Conservation (phyloP, 345 rosid genomes). For the Syzygium aromaticum region DNA sequence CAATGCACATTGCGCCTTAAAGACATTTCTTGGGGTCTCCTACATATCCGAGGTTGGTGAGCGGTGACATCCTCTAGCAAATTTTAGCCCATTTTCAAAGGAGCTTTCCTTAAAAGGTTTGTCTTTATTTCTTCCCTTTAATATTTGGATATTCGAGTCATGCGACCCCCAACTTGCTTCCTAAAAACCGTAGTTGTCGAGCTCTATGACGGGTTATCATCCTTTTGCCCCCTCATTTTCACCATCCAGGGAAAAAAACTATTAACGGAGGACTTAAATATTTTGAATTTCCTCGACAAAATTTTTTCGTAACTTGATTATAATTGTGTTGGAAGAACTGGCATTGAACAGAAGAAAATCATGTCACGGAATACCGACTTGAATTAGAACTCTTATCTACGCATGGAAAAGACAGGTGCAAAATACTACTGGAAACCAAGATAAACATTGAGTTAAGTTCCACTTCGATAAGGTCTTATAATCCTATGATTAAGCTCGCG, state of each 20-base stretch:
- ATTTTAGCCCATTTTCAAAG: not conserved
- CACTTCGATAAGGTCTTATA: not conserved
- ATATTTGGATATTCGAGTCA: not conserved
- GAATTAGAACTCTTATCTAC: not conserved
- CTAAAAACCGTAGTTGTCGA: not conserved
- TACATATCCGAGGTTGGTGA: not conserved
- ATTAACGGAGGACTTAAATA: not conserved
- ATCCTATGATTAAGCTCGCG: not conserved
- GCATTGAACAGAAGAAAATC: not conserved
- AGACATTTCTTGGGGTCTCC: not conserved
- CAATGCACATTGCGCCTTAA: not conserved
- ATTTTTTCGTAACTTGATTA: not conserved
- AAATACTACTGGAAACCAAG: not conserved
- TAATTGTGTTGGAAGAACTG: not conserved
- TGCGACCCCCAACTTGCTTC: not conserved
- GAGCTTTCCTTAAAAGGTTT: not conserved
- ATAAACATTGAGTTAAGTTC: not conserved
- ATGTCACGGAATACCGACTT: not conserved
- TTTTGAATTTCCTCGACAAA: not conserved
- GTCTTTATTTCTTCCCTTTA: not conserved
- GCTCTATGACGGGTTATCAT: not conserved
- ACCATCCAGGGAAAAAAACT: not conserved
- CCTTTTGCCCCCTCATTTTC: not conserved
- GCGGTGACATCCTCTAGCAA: not conserved
- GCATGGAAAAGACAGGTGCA: not conserved